Percentiles rank a stretch among this genome's conserved stretches.
phyloP scores from a whole-genome alignment of 495 filamentous ascomycete species.

The Pyrenula massariospora region DNA sequence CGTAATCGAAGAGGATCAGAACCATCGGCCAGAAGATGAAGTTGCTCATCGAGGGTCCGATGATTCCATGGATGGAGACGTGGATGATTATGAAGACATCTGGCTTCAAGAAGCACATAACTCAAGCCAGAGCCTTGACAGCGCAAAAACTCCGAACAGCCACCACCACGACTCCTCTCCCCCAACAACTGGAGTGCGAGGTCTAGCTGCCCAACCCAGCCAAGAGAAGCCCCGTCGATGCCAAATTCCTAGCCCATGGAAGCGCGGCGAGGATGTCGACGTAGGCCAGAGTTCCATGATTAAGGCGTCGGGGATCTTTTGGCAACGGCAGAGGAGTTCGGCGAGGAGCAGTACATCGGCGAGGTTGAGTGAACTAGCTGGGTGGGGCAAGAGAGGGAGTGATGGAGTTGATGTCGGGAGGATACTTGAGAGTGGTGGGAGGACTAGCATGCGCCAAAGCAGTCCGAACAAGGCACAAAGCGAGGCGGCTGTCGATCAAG shows the following conservation, averaged over 20 bases:
- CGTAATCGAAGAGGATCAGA: neutral
- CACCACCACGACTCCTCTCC: neutral
- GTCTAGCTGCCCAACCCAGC: neutral
- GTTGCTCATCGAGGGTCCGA: conserved; percentile 2
- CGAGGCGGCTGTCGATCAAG: too few relatives aligned
- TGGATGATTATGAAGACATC: conserved; percentile 18
- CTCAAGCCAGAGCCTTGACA: neutral
- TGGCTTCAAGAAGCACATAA: conserved; percentile 28
- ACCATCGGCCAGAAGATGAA: conserved; percentile 4
- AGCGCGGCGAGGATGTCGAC: neutral
- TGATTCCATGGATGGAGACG: conserved; percentile 2
- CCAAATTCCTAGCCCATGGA: neutral
- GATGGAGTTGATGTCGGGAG: neutral
- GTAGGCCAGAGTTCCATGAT: neutral
- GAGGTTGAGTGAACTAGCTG: neutral
- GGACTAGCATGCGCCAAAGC: neutral
- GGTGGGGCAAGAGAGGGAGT: neutral
- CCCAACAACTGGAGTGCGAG: neutral
- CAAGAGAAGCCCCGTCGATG: neutral
- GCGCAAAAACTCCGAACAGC: neutral
- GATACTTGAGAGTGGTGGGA: neutral
- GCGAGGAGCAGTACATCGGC: neutral
- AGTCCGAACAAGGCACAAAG: neutral
- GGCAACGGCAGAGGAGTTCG: neutral
- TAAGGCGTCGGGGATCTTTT: neutral